phyloP scores from a whole-genome alignment of 1,284 basidiomycete genomes.

The Fomitopsis pinicola region DNA sequence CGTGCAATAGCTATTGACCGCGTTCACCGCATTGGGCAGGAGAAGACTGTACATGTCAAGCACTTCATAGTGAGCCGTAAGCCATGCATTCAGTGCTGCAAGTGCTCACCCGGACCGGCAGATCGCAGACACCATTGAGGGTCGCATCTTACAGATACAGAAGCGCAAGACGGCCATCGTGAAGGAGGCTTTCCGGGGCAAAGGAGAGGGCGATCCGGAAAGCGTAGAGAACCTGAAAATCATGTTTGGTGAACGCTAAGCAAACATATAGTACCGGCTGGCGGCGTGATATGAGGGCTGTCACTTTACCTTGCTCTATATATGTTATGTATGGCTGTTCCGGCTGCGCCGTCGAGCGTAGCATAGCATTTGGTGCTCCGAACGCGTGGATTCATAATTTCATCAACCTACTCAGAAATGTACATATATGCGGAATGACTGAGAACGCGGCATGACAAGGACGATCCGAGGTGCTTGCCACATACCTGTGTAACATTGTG shows the following conservation, averaged over 20 bases:
- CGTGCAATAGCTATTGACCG: slow-evolving; percentile 62
- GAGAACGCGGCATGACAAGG: too few species aligned
- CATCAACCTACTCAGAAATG: too few species aligned
- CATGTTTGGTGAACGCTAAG: slow-evolving; percentile 52
- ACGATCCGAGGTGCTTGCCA: too few species aligned
- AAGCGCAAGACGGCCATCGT: slow-evolving; percentile 84
- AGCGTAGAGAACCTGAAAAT: slow-evolving; percentile 75
- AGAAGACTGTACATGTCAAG: slow-evolving; percentile 82
- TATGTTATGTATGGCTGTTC: not conserved
- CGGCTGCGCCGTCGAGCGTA: too few species aligned
- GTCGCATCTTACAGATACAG: slow-evolving; percentile 84
- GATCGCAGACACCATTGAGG: slow-evolving; percentile 74
- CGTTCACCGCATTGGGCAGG: slow-evolving; percentile 83
- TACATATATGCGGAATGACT: too few species aligned
- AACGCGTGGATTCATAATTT: too few species aligned
- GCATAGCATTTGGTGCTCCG: too few species aligned
- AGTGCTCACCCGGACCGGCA: slow-evolving; percentile 22
- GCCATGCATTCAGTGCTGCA: not conserved
- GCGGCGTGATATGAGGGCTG: not conserved
- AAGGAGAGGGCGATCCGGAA: slow-evolving; percentile 49
- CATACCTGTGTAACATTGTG: too few species aligned
- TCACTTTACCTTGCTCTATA: too few species aligned
- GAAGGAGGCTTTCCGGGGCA: slow-evolving; percentile 70
- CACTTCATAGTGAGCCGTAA: slow-evolving; percentile 75
- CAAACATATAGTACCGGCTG: not conserved